Conservation (phyloP, 768 basidiomycete species). For the Cubamyces lactineus region DNA sequence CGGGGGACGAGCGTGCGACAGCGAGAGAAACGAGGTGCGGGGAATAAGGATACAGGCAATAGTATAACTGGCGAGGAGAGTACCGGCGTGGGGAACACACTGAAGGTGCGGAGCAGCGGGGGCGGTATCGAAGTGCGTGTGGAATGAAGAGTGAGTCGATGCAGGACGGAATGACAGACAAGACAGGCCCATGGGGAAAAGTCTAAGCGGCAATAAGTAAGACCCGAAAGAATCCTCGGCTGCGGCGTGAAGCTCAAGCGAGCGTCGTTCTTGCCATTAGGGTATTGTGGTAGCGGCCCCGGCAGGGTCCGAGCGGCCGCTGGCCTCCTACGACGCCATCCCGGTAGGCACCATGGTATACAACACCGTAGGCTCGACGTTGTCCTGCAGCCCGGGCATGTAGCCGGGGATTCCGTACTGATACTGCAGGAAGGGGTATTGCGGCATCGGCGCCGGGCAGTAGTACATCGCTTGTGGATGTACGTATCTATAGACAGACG, state of each 20-base stretch:
- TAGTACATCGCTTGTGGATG: slow-evolving; percentile 16
- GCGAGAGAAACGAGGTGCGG: slow-evolving; percentile 2
- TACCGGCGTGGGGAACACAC: background rate
- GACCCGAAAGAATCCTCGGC: no score
- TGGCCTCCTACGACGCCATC: slow-evolving; percentile 10
- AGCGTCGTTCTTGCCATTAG: background rate
- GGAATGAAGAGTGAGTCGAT: background rate
- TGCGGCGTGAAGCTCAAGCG: background rate
- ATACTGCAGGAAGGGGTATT: slow-evolving; percentile 21
- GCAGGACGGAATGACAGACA: background rate
- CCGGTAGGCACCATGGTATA: slow-evolving; percentile 17
- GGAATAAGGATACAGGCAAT: slow-evolving; percentile 17
- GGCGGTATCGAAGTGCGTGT: background rate
- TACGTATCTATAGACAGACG: slow-evolving; percentile 6
- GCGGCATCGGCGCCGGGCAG: slow-evolving; percentile 1
- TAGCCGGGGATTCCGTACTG: slow-evolving; percentile 9
- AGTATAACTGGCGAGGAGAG: background rate
- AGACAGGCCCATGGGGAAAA: background rate
- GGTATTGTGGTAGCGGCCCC: background rate
- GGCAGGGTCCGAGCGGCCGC: background rate
- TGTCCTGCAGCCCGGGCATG: slow-evolving; percentile 7
- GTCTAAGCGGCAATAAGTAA: no score
- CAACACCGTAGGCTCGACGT: slow-evolving; percentile 11
- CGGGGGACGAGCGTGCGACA: slow-evolving; percentile 9
- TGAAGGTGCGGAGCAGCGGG: background rate